Conservation (phyloP, 2,329 filamentous ascomycete genomes). For the Tolypocladium paradoxum region DNA sequence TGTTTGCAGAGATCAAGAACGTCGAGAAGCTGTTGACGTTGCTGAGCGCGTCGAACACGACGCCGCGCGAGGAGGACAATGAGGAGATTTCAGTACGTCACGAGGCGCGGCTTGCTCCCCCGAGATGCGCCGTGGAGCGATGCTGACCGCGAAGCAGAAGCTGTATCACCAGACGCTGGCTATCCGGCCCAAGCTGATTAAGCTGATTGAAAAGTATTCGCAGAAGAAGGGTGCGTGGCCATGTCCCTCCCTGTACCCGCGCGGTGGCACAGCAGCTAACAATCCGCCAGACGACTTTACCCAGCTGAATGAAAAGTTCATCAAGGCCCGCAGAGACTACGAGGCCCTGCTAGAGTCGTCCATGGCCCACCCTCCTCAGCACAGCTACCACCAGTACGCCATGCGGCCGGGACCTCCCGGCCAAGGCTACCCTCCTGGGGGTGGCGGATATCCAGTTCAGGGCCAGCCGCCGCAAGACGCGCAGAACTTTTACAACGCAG, state of each 20-base stretch:
- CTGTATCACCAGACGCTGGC: constrained; percentile 86
- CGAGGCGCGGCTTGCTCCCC: neutral
- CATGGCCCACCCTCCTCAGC: constrained; percentile 85
- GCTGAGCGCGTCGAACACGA: constrained; percentile 75
- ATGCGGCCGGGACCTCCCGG: constrained; percentile 39
- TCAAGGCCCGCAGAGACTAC: constrained; percentile 95
- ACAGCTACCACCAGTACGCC: constrained; percentile 60
- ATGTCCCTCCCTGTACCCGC: no score
- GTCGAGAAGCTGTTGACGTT: constrained; percentile 69
- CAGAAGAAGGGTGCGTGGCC: constrained; percentile 77
- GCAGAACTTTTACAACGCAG: constrained; percentile 59
- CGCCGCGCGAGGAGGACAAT: constrained; percentile 78
- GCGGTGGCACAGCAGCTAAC: constrained; percentile 2
- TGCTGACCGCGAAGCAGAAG: constrained; percentile 39
- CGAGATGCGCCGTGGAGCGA: no score
- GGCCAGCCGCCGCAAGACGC: constrained; percentile 43
- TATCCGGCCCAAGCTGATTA: constrained; percentile 92
- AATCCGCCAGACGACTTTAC: constrained; percentile 75
- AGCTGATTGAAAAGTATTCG: constrained; percentile 96
- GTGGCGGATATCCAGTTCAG: constrained; percentile 29
- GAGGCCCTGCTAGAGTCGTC: constrained; percentile 91
- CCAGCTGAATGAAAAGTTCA: constrained; percentile 97
- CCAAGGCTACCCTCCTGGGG: constrained; percentile 31
- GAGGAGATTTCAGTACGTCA: constrained; percentile 78
- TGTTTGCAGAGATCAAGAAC: constrained; percentile 55